A percentile compares a stretch with the other conserved stretches of the same genome.
These are phyloP conservation scores for Rosa rugosa DNA, from an alignment of 306 rosid genomes.

Conservation along the genomic window DNA sequence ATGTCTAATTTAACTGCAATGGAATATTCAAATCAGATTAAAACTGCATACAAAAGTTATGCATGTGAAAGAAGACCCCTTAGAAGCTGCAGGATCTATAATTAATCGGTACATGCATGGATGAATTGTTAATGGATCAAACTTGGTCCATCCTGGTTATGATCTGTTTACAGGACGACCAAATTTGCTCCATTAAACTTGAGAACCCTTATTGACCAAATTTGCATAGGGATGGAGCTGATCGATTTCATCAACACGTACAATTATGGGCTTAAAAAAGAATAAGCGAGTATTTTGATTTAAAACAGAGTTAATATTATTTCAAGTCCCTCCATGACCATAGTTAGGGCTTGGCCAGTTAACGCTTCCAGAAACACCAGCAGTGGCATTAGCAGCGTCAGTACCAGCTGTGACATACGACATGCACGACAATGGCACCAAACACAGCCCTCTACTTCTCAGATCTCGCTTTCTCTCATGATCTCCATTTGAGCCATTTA, in stretches of 20 bases:
- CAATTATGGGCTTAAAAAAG: conserved; percentile 6
- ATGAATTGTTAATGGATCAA: conserved; percentile 63
- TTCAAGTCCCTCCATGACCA: conserved; percentile 45
- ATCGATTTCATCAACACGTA: background rate
- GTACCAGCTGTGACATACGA: conserved; percentile 51
- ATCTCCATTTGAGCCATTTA: conserved; percentile 36
- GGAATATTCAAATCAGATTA: background rate
- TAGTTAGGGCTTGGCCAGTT: conserved; percentile 59
- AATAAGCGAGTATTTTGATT: background rate
- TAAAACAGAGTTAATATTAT: background rate
- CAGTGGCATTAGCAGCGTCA: conserved; percentile 21
- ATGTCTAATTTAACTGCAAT: background rate
- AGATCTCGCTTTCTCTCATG: conserved; percentile 47
- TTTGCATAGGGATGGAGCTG: background rate
- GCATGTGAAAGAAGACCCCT: background rate
- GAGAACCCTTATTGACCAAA: background rate
- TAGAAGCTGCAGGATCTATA: conserved; percentile 3
- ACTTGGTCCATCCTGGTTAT: conserved; percentile 62
- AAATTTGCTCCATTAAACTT: conserved; percentile 70
- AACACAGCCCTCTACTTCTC: conserved; percentile 79
- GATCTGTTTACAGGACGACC: conserved; percentile 39
- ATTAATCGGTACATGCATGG: conserved; percentile 26
- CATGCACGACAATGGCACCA: conserved; percentile 85
- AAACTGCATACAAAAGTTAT: background rate
- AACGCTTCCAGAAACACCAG: conserved; percentile 26